Evolutionary conservation across 2,329 filamentous ascomycete species (phyloP).

Genomic region (Davidsoniella eucalypti): DNA sequence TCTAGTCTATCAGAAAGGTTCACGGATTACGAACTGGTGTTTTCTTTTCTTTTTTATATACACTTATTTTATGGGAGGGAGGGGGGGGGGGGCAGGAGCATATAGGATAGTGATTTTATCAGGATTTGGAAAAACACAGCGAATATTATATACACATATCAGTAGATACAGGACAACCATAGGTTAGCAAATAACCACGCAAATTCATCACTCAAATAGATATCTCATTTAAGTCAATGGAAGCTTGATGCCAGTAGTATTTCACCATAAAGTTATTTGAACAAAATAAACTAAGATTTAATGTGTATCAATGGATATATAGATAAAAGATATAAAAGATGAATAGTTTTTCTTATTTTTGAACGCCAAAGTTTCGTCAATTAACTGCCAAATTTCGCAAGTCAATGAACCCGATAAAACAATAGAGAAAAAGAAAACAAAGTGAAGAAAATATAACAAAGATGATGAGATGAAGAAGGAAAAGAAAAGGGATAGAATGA

Average conservation of each 20-base stretch:
- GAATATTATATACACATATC: too few relatives aligned
- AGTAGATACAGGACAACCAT: too few relatives aligned
- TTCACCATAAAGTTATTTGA: neutral
- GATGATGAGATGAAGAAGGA: neutral
- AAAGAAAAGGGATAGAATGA: neutral
- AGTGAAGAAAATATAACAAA: slow-evolving; percentile 5
- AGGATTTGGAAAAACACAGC: too few relatives aligned
- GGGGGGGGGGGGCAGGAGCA: neutral
- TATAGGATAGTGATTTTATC: neutral
- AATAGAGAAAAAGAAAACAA: slow-evolving; percentile 1
- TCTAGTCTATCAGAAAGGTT: neutral
- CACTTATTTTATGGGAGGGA: too few relatives aligned
- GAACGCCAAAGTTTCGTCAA: neutral
- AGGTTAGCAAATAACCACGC: too few relatives aligned
- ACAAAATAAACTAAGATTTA: neutral
- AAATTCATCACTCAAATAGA: too few relatives aligned
- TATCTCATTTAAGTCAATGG: too few relatives aligned
- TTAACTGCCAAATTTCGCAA: neutral
- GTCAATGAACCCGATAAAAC: slow-evolving; percentile 3
- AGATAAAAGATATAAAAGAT: neutral
- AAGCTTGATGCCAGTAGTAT: too few relatives aligned
- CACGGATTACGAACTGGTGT: neutral
- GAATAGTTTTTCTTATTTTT: neutral
- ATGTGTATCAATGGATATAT: neutral
- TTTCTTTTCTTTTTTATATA: neutral